Base-by-base conservation (phyloP, 352 stramenopile species). In the Globisporangium recalcitrans region DNA sequence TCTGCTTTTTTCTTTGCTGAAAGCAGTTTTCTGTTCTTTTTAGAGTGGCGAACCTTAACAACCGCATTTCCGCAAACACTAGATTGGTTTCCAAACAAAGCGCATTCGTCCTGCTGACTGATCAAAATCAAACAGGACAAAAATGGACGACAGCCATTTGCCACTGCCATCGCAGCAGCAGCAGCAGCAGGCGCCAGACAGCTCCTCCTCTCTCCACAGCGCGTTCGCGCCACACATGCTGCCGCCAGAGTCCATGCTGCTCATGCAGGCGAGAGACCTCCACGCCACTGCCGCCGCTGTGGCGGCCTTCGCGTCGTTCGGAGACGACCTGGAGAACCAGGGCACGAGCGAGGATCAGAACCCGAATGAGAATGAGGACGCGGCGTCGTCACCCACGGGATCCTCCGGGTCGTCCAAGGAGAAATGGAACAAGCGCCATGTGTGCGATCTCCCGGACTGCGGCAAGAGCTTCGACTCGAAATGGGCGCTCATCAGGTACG, bases 381-480 rank as follows among this genome's bases (percentile, higher is more conserved):
- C 61, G 32, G 55, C 22, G 46, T 60, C 61, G 53, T 67, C 61
- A 57, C 61, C 61, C 4, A 67, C 61, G 13, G 61, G 61, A 7
- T 68, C 62, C 3, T 82, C 75, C 3, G 64, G 47, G 38, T 82
- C 74, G 7, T 75, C 69, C 48, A 85, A 76, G 63, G 81, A 88
- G 3, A 83, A 80, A 55, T 90, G 80, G 80, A 71, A 77, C 49
- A 93, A 93, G 72, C 82, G 82, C 32, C 82, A 93, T 61, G 69
- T 85, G 60, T 93, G 84, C 55, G 70, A 87, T 21, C 71, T 80
- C 9, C 53, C 64, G 0, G 74, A 90, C 67, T 93, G 84, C 64
- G 77, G 77, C 67, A 93, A 93, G 71, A 89, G 81, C 66, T 93
- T 93, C 64, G 84, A 93, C 71, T 93, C 81, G 27, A 91, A 90